Evolutionary conservation across 192 early-diverging fungal genomes (phyloP), one percentile per base, ranked within the genome.

Genomic region (Gigaspora rosea): DNA sequence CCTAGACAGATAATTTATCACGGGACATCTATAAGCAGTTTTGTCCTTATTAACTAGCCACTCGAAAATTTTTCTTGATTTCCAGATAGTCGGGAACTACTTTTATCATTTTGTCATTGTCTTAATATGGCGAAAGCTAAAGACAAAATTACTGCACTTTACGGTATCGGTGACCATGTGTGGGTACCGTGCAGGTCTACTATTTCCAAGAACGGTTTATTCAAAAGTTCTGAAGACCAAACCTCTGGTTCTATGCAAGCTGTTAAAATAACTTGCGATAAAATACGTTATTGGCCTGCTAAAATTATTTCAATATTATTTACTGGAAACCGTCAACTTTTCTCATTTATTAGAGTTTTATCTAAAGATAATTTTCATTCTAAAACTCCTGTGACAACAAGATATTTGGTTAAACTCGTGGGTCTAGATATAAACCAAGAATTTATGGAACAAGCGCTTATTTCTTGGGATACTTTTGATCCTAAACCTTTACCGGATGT

Each of bases 321-420:
- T 33, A 35, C 61, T 7, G 33, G 27, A 63, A 63, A 63, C 27
- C 15, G 27, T 8, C 61, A 33, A 35, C 27, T 33, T 35, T 4
- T 63, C 27, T 22, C 61, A 7, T 63, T 33, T 32, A 33, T 33
- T 22, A 22, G 61, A 20, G 33, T 63, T 33, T 13, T 63, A 13
- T 33, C 61, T 13, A 63, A 22, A 33, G 27, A 22, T 4, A 35
- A 22, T 63, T 33, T 33, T 63, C 61, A 32, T 33, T 33, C 27
- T 63, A 33, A 15, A 4, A 63, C 27, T 9, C 16, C 32, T 33
- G 11, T 63, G 7, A 33, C 61, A 3, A 22, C 61, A 63, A 63
- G 33, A 63, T 63, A 63, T 63, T 63, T 63, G 61, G 61, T 63
- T 33, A 63, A 63, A 63, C 61, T 63, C 12, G 33, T 63, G 12